Conservation (phyloP, 257 asterid genomes). For the Voacanga thouarsii region DNA sequence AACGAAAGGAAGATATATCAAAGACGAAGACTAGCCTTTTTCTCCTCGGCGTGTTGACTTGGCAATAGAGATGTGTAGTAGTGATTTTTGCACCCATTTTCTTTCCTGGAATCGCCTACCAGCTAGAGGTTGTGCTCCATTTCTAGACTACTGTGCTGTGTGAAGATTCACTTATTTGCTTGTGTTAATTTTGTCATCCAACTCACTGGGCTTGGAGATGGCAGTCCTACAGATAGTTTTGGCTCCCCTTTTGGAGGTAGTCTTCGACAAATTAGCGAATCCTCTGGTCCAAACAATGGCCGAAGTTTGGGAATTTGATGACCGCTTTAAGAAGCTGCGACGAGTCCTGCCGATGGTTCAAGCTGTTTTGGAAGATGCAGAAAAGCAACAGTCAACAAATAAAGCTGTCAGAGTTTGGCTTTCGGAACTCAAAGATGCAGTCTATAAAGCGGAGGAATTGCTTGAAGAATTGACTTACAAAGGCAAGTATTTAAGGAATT, state of each 20-base stretch:
- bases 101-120: neutral
- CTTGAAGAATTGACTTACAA: conserved; percentile 1
- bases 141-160: neutral
- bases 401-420: conserved; percentile 29
- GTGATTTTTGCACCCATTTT: neutral
- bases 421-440: conserved; percentile 27
- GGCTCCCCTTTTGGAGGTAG: conserved; percentile 16
- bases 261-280: conserved; percentile 23
- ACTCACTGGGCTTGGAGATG: neutral
- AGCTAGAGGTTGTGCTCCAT: neutral
- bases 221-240: conserved; percentile 9
- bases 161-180: neutral
- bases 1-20: neutral
- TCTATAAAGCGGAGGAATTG: conserved; percentile 34
- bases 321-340: conserved; percentile 11
- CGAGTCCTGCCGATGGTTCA: conserved; percentile 18
- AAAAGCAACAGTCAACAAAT: conserved; percentile 5
- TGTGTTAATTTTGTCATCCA: too few species aligned
- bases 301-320: conserved; percentile 3
- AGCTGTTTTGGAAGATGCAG: conserved; percentile 20
- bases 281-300: neutral
- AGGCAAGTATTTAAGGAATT: neutral
- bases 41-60: too few species aligned
- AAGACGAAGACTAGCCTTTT: neutral
- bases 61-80: neutral